These are phyloP conservation scores for Nemania sp. DNA, from an alignment of 2,329 filamentous ascomycete genomes.

Conservation along the genomic window DNA sequence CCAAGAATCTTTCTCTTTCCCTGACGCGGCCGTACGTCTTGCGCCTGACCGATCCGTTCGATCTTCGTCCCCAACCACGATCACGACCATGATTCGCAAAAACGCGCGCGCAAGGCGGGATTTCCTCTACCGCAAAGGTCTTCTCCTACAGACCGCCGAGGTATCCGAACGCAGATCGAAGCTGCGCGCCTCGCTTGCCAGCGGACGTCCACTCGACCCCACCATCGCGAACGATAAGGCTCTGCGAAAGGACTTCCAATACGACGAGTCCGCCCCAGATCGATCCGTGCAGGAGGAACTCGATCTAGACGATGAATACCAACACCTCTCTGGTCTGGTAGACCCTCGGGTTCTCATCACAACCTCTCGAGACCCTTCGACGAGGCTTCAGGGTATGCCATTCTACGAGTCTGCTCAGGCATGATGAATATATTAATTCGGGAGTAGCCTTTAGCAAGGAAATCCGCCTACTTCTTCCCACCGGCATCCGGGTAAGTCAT, in stretches of 20 bases:
- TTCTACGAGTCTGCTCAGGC: neutral
- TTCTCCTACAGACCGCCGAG: slow-evolving; percentile 87
- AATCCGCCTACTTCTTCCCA: slow-evolving; percentile 78
- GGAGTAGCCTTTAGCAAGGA: slow-evolving; percentile 77
- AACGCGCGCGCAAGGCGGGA: slow-evolving; percentile 80
- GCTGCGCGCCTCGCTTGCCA: slow-evolving; percentile 82
- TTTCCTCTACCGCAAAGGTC: slow-evolving; percentile 85
- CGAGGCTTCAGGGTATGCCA: slow-evolving; percentile 58
- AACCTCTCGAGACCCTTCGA: slow-evolving; percentile 85
- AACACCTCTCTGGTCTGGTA: slow-evolving; percentile 84
- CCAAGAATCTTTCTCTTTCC: neutral
- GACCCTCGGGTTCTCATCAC: slow-evolving; percentile 90
- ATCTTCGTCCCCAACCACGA: slow-evolving; percentile 36
- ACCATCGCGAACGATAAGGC: slow-evolving; percentile 84
- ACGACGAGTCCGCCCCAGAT: slow-evolving; percentile 81
- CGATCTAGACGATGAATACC: slow-evolving; percentile 86
- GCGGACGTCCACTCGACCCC: slow-evolving; percentile 82
- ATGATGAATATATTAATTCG: neutral
- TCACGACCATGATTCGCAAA: slow-evolving; percentile 52
- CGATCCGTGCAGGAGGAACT: slow-evolving; percentile 69
- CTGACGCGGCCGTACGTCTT: neutral
- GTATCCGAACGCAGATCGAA: slow-evolving; percentile 90
- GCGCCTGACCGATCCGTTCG: slow-evolving; percentile 3
- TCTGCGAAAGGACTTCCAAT: slow-evolving; percentile 86
- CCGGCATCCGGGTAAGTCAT: slow-evolving; percentile 65